These are phyloP conservation scores for Cercophora samala DNA, from an alignment of 495 filamentous ascomycete species.

Conservation along the genomic window DNA sequence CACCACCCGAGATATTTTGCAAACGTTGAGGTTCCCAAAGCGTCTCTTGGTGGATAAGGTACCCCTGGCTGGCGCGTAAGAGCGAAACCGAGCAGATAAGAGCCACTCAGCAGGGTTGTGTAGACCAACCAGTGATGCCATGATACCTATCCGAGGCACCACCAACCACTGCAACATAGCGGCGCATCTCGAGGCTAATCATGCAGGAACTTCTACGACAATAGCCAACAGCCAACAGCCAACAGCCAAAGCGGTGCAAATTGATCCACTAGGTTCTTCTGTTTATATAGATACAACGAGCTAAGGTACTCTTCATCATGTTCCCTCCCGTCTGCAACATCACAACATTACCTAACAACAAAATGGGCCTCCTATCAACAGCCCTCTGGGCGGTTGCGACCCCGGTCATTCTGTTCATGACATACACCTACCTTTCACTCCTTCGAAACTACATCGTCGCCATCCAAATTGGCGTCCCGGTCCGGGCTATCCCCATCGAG, in stretches of 20 bases:
- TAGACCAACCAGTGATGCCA: background rate
- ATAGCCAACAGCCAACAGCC: background rate
- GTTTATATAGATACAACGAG: background rate
- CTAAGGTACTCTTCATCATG: background rate
- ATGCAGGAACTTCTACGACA: background rate
- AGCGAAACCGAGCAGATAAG: too few relatives aligned
- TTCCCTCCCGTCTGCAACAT: background rate
- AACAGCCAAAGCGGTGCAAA: background rate
- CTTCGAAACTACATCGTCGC: constrained; percentile 28
- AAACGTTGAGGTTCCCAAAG: background rate
- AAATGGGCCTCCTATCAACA: background rate
- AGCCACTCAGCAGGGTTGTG: too few relatives aligned
- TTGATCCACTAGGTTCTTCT: background rate
- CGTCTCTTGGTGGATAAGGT: too few relatives aligned
- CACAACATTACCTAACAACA: background rate
- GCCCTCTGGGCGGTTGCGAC: background rate
- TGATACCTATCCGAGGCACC: background rate
- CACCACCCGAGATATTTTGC: too few relatives aligned
- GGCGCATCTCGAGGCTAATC: background rate
- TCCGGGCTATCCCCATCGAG: constrained; percentile 37
- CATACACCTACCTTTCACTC: background rate
- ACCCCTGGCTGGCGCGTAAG: too few relatives aligned
- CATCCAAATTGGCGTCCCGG: constrained; percentile 37
- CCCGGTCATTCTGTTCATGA: background rate
- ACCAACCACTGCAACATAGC: background rate